Conservation (phyloP, 495 filamentous ascomycete genomes). For the Haplographium delicatum region DNA sequence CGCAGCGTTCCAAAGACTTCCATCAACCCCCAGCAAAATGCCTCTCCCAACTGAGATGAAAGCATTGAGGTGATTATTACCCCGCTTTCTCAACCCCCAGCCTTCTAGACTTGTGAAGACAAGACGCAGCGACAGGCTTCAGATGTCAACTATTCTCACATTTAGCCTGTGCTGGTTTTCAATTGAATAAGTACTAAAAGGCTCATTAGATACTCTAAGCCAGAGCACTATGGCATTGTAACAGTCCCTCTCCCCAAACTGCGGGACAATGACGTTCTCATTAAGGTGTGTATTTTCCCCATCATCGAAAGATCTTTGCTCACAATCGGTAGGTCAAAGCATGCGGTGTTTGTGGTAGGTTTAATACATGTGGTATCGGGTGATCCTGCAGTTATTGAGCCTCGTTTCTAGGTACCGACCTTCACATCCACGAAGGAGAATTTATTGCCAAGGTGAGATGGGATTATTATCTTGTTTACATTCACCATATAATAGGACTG, state of each 20-base stretch:
- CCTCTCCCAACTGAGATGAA: constrained; percentile 53
- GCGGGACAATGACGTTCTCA: constrained; percentile 27
- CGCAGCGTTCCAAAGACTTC: no score
- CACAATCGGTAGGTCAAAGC: no score
- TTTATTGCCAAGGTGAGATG: constrained; percentile 52
- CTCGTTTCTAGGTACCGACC: constrained; percentile 40
- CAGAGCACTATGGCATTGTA: constrained; percentile 52
- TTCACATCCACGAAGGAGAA: constrained; percentile 62
- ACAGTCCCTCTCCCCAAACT: constrained; percentile 52
- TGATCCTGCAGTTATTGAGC: no score
- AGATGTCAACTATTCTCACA: no score
- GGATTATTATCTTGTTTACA: no score
- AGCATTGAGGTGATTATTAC: constrained; percentile 47
- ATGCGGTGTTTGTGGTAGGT: constrained; percentile 57
- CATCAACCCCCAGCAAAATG: constrained; percentile 20
- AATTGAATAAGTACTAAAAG: no score
- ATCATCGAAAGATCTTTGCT: no score
- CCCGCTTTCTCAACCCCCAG: constrained; percentile 1
- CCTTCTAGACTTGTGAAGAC: not conserved
- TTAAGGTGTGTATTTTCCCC: no score
- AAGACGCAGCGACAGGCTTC: not conserved
- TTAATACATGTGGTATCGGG: no score
- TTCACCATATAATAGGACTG: no score
- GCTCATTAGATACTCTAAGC: constrained; percentile 65
- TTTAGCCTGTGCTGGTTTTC: no score